Conservation (phyloP, 1,139 yeast species). For the Yarrowia galli region DNA sequence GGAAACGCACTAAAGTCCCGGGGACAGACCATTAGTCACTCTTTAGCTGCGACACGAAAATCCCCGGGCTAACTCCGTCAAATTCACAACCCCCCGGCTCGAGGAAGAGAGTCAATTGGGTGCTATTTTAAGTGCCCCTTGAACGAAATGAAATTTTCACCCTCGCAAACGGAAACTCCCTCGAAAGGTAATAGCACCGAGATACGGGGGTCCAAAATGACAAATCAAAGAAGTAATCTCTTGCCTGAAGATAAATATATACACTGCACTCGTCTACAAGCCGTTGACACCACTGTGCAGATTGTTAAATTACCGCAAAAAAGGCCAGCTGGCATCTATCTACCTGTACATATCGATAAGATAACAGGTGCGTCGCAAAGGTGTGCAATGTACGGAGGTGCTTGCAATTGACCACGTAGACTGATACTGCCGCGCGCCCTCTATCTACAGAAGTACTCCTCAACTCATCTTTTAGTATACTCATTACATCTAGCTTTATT, state of each 20-base stretch:
- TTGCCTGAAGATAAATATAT: neutral
- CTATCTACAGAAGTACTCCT: neutral
- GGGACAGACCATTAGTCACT: neutral
- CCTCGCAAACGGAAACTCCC: neutral
- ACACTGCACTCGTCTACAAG: neutral
- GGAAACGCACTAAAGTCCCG: neutral
- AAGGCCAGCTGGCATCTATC: conserved; percentile 17
- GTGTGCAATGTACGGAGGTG: conserved; percentile 7
- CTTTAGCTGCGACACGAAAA: neutral
- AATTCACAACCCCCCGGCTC: conserved; percentile 4
- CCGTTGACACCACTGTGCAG: neutral
- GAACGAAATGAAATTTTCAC: neutral
- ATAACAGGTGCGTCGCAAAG: conserved; percentile 28
- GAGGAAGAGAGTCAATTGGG: neutral
- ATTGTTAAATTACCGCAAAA: neutral
- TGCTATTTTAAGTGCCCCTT: conserved; percentile 14
- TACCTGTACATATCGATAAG: conserved; percentile 18
- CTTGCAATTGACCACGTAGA: conserved; percentile 7
- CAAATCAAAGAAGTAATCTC: neutral
- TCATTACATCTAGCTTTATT: conserved; percentile 23
- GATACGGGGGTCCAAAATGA: too few relatives aligned
- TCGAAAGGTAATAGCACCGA: neutral
- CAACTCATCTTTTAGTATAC: neutral
- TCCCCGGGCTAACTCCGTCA: conserved; percentile 22
- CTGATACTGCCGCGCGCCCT: neutral